A percentile compares a stretch with the other conserved stretches of the same genome.
Evolutionary conservation across 2,329 filamentous ascomycete species (phyloP).

Genomic region (Didymella segeticola): DNA sequence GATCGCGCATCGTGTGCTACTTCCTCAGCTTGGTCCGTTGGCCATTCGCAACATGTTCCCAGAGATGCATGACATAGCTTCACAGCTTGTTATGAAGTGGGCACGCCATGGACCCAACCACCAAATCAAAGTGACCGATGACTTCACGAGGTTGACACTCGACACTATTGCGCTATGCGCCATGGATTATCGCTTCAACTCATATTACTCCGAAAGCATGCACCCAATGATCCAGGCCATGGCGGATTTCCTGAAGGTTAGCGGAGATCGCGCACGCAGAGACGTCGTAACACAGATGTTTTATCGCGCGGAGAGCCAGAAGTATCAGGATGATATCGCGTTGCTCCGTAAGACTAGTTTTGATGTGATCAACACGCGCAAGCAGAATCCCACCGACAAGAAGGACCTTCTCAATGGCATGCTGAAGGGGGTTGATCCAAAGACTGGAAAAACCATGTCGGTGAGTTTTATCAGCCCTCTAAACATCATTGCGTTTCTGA

Average conservation of each 20-base stretch:
- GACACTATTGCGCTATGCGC: slow-evolving; percentile 50
- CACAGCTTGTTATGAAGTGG: slow-evolving; percentile 72
- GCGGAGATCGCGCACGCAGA: slow-evolving; percentile 42
- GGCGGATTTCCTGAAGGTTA: slow-evolving; percentile 47
- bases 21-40: slow-evolving; percentile 74
- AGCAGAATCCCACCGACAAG: slow-evolving; percentile 60
- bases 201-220: slow-evolving; percentile 46
- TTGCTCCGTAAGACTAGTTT: slow-evolving; percentile 62
- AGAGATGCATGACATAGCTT: slow-evolving; percentile 64
- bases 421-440: slow-evolving; percentile 65
- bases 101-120: slow-evolving; percentile 59
- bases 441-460: slow-evolving; percentile 64
- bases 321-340: slow-evolving; percentile 62
- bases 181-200: slow-evolving; percentile 53
- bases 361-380: slow-evolving; percentile 65
- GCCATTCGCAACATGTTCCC: slow-evolving; percentile 73
- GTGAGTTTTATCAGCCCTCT: slow-evolving; percentile 14
- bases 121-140: slow-evolving; percentile 45
- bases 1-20: slow-evolving; percentile 69
- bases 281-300: slow-evolving; percentile 44
- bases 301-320: slow-evolving; percentile 47
- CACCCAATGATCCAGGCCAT: slow-evolving; percentile 50
- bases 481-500: not conserved
- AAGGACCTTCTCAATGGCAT: slow-evolving; percentile 68
- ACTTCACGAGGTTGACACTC: slow-evolving; percentile 49